Percentiles rank a stretch among this genome's conserved stretches.
Evolutionary conservation across 2,329 filamentous ascomycete species (phyloP).

Genomic region (Paracorniculantispora psalliotae): DNA sequence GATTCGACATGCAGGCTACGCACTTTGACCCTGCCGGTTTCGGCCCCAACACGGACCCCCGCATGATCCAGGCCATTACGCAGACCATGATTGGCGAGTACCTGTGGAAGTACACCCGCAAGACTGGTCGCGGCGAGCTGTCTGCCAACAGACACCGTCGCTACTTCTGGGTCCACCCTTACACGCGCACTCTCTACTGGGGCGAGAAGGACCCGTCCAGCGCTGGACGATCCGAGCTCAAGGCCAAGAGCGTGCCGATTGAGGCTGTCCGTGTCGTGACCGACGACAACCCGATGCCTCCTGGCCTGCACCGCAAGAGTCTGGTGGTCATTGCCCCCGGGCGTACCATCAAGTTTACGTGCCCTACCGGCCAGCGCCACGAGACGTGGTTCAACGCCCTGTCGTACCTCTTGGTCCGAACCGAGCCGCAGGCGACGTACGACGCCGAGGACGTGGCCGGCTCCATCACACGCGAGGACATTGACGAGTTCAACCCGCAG

Average conservation of each 20-base stretch:
- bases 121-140: slow-evolving; percentile 81
- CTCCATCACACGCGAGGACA: slow-evolving; percentile 56
- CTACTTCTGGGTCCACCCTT: slow-evolving; percentile 99
- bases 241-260: slow-evolving; percentile 85
- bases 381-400: slow-evolving; percentile 99
- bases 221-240: slow-evolving; percentile 70
- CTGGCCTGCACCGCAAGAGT: slow-evolving; percentile 90
- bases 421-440: slow-evolving; percentile 57
- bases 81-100: slow-evolving; percentile 99
- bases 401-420: slow-evolving; percentile 83
- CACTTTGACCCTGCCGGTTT: slow-evolving; percentile 56
- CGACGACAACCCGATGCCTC: slow-evolving; percentile 92
- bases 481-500: slow-evolving; percentile 77
- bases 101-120: slow-evolving; percentile 98
- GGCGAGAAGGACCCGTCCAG: slow-evolving; percentile 81
- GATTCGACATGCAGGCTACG: slow-evolving; percentile 68
- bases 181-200: slow-evolving; percentile 95
- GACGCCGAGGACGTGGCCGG: slow-evolving; percentile 56
- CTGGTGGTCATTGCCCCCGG: slow-evolving; percentile 85
- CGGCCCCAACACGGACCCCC: slow-evolving; percentile 74
- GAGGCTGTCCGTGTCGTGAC: slow-evolving; percentile 87
- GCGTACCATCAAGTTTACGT: slow-evolving; percentile 87
- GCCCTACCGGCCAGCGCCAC: slow-evolving; percentile 86
- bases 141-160: slow-evolving; percentile 86
- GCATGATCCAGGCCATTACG: slow-evolving; percentile 98